These are phyloP conservation scores for Colletotrichum camelliae DNA, from an alignment of 2,329 filamentous ascomycete species.

Conservation along the genomic window DNA sequence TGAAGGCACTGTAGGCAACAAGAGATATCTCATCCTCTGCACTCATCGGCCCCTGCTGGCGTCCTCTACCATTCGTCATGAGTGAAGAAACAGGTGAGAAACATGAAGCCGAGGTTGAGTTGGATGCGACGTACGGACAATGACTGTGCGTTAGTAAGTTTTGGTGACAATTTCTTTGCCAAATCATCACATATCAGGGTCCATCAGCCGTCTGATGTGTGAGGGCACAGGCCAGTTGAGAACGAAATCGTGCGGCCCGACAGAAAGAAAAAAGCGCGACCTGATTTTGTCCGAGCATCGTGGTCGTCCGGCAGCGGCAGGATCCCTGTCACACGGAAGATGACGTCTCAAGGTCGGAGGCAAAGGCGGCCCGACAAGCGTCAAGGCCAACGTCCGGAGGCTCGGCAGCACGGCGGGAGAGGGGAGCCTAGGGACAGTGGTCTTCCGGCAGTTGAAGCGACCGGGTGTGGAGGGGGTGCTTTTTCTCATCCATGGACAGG, in stretches of 20 bases:
- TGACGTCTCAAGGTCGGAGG: neutral
- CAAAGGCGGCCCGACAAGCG: neutral
- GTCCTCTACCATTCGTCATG: neutral
- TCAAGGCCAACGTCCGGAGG: neutral
- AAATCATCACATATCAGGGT: neutral
- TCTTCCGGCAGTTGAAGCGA: neutral
- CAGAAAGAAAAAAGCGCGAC: neutral
- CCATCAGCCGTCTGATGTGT: neutral
- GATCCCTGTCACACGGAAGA: neutral
- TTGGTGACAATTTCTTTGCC: neutral
- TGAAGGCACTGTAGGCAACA: neutral
- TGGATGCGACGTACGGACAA: neutral
- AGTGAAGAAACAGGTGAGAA: neutral
- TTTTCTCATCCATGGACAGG: slow-evolving; percentile 10
- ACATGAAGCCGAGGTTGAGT: neutral
- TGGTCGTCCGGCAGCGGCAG: neutral
- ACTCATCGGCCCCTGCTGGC: neutral
- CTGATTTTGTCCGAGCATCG: neutral
- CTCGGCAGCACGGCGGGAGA: neutral
- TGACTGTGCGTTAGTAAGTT: neutral
- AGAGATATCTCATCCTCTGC: neutral
- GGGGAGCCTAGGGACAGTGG: neutral
- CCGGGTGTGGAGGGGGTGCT: neutral
- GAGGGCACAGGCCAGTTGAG: neutral
- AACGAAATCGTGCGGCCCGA: neutral